phyloP scores from a whole-genome alignment of 2,329 filamentous ascomycete genomes.

The Aspergillus sp. region DNA sequence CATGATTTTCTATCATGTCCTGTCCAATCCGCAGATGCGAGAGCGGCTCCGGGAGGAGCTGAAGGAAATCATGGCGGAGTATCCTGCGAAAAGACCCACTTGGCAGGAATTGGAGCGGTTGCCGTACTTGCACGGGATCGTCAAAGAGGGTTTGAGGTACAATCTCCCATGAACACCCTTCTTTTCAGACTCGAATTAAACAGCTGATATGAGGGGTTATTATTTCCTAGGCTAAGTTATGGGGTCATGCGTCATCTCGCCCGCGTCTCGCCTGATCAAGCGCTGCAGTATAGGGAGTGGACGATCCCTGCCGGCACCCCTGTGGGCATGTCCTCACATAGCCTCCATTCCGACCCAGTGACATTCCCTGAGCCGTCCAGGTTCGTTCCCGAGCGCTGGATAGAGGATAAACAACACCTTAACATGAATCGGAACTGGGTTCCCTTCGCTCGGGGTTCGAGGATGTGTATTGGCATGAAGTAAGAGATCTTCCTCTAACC shows the following conservation, averaged over 20 bases:
- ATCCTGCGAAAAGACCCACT: constrained; percentile 11
- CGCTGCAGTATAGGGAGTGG: too few relatives aligned
- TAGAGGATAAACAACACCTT: constrained; percentile 4
- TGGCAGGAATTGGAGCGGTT: constrained; percentile 28
- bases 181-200: too few relatives aligned
- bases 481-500: not conserved
- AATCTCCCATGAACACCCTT: not conserved
- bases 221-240: too few relatives aligned
- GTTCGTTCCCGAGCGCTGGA: too few relatives aligned
- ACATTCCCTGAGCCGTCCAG: too few relatives aligned
- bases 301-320: too few relatives aligned
- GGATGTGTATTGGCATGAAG: constrained; percentile 47
- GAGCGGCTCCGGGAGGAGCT: constrained; percentile 22
- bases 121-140: constrained; percentile 29
- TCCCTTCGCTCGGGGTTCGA: constrained; percentile 36
- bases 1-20: constrained; percentile 9
- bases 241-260: too few relatives aligned
- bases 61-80: constrained; percentile 19
- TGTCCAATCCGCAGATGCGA: constrained; percentile 10
- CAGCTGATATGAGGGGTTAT: too few relatives aligned
- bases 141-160: constrained; percentile 7
- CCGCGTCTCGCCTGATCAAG: too few relatives aligned
- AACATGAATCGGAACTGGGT: constrained; percentile 32
- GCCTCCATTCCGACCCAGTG: too few relatives aligned
- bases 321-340: too few relatives aligned